Evolutionary conservation across 805 yeast genomes (phyloP), one percentile per base, ranked within the genome.

Genomic region (Debaryomyces prosopidis): DNA sequence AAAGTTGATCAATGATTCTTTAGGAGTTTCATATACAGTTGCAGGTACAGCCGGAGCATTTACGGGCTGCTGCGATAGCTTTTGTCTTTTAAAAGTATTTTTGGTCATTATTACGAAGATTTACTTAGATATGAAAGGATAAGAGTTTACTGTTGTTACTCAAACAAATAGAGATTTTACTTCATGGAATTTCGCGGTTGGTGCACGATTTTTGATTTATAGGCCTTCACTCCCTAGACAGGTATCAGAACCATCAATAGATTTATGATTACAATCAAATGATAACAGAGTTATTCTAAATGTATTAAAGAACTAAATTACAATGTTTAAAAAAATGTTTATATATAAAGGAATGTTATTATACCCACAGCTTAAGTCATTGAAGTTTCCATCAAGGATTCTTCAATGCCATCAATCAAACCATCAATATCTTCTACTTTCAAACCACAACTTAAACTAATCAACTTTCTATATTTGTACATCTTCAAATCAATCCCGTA

Each of bases 341-440:
- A n/a, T 14, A 11, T 30, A 8, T 14, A 30, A 30, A 12, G 33
- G 26, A 23, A 23, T 23, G 26, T 14, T 2, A 7, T 30, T 14
- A 14, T 11, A 14, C 33, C 14, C 14, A 30, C 7, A 30, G 4
- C 11, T 35, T 28, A 41, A 41, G 26, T 33, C 26, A 45, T 39
- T 12, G 50, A 37, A 28, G 56, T 51, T 37, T 58, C 66, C 54
- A 61, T 55, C 46, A 63, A 53, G 45, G 65, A 60, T 42, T 63
- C 69, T 44, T 63, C 89, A 36, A 92, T 87, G 16, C 92, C 97
- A 52, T 87, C 92, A 41, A 92, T 73, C 47, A 89, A 74, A 26
- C 87, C 85, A 58, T 84, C 89, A 46, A 92, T 84, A 48, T 87
- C 94, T 48, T 88, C 95, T 16, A 84, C 76, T 40, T 83, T 80